Conservation (phyloP, 306 rosid species). For the Malus sieversii region DNA sequence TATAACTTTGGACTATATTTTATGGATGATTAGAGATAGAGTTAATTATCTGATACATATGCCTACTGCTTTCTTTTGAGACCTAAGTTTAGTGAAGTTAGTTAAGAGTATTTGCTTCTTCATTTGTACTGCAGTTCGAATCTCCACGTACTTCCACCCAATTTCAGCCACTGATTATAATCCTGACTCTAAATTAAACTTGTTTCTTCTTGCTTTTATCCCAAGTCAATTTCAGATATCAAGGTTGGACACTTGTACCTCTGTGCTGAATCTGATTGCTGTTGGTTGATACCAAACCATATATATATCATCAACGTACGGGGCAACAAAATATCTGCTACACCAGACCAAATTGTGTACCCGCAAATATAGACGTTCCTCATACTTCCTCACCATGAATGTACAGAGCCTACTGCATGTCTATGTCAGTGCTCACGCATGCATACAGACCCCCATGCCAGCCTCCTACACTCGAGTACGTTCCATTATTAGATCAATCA, state of each 20-base stretch:
- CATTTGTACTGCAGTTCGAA: too few species aligned
- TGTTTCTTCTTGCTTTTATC: neutral
- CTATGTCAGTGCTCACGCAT: neutral
- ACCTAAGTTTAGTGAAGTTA: too few species aligned
- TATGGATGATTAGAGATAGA: too few species aligned
- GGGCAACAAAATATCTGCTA: neutral
- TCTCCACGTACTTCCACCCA: neutral
- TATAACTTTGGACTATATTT: too few species aligned
- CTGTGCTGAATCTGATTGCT: constrained; percentile 1
- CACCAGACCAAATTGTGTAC: neutral
- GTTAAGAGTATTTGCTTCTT: too few species aligned
- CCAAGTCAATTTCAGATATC: constrained; percentile 2
- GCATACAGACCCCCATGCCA: too few species aligned
- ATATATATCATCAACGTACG: neutral
- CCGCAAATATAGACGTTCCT: neutral
- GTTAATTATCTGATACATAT: too few species aligned
- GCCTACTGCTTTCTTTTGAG: too few species aligned
- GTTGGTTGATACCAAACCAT: neutral
- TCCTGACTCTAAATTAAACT: neutral
- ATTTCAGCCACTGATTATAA: neutral
- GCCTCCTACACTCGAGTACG: too few species aligned
- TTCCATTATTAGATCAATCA: too few species aligned
- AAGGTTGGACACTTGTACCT: neutral
- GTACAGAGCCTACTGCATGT: too few species aligned
- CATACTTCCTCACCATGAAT: neutral